These are phyloP conservation scores for Sugiyamaella japonica DNA, from an alignment of 1,139 yeast species.

Conservation along the genomic window DNA sequence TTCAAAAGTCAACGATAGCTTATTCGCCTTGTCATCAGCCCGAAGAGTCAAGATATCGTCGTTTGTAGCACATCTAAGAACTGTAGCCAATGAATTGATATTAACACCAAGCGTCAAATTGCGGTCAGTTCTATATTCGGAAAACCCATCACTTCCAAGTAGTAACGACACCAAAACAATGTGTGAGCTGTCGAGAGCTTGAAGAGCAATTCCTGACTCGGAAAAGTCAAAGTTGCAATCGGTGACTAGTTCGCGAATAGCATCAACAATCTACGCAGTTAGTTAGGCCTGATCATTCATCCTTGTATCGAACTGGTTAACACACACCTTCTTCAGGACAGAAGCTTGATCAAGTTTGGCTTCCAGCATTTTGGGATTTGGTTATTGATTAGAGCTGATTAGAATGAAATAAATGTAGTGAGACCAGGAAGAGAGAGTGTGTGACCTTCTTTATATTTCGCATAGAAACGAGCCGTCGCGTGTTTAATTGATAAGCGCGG, in stretches of 20 bases:
- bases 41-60: conserved; percentile 84
- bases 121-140: conserved; percentile 93
- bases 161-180: conserved; percentile 86
- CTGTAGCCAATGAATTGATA: conserved; percentile 79
- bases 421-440: background rate
- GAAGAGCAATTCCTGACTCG: conserved; percentile 91
- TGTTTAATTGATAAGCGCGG: conserved; percentile 1
- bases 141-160: conserved; percentile 88
- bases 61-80: conserved; percentile 87
- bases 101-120: conserved; percentile 91
- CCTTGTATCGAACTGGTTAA: background rate
- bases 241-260: conserved; percentile 90
- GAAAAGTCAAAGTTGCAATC: conserved; percentile 96
- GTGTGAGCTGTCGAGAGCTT: conserved; percentile 97
- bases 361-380: conserved; percentile 68
- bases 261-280: conserved; percentile 62
- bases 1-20: conserved; percentile 80
- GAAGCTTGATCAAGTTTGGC: conserved; percentile 95
- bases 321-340: conserved; percentile 69
- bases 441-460: background rate
- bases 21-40: conserved; percentile 91
- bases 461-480: background rate
- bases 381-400: background rate
- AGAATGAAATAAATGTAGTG: background rate
- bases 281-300: conserved; percentile 3